phyloP scores from a whole-genome alignment of 768 basidiomycete species.

The Termitomyces heimii region DNA sequence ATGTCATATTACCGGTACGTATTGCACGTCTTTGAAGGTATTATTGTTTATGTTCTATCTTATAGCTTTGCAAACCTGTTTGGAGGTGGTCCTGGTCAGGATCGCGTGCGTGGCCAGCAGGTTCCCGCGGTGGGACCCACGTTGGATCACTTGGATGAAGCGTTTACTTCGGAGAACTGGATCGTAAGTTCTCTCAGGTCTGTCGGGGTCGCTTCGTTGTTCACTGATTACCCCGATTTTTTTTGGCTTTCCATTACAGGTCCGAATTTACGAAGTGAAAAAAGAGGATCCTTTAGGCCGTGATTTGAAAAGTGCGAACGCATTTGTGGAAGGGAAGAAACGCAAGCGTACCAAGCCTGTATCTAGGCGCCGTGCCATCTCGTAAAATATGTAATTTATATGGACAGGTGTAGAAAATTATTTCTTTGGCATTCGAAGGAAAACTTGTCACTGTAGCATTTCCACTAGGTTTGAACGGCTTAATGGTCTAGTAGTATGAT shows the following conservation, averaged over 20 bases:
- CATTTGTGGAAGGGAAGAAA: conserved; percentile 85
- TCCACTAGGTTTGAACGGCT: not conserved
- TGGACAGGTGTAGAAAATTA: not conserved
- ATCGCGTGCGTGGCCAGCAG: conserved; percentile 86
- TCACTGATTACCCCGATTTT: conserved; percentile 4
- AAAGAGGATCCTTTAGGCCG: conserved; percentile 90
- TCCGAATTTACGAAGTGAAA: conserved; percentile 93
- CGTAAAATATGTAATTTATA: conserved; percentile 4
- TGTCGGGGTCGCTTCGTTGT: not conserved
- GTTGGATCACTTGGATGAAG: conserved; percentile 92
- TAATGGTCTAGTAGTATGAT: conserved; percentile 7
- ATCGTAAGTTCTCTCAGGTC: conserved; percentile 53
- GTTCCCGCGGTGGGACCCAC: conserved; percentile 74
- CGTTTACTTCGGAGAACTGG: conserved; percentile 99
- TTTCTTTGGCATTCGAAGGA: too few relatives aligned
- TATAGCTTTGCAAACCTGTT: conserved; percentile 82
- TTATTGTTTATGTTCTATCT: not conserved
- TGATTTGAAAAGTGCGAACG: conserved; percentile 82
- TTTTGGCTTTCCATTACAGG: conserved; percentile 28
- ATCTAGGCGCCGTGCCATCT: conserved; percentile 45
- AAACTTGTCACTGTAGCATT: too few relatives aligned
- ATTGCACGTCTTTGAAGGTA: not conserved
- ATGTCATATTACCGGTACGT: conserved; percentile 91
- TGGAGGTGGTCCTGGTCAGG: conserved; percentile 62
- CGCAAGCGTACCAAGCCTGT: conserved; percentile 75